These are phyloP conservation scores for Westerdykella ornata DNA, from an alignment of 2,329 filamentous ascomycete genomes.

Conservation along the genomic window DNA sequence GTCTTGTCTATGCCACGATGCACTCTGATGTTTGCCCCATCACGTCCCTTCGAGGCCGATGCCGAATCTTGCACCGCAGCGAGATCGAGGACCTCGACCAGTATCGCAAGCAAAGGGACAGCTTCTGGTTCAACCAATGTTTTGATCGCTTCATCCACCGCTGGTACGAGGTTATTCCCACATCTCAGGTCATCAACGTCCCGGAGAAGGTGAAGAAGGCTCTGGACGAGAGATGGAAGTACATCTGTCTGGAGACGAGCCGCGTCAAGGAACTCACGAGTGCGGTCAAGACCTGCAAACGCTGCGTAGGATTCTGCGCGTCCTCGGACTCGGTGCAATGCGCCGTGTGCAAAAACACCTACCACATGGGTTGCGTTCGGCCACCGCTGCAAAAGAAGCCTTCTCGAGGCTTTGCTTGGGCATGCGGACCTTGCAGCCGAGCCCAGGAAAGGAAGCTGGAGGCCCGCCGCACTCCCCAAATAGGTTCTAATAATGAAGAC, in stretches of 20 bases:
- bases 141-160: constrained; percentile 98
- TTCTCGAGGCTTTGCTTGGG: constrained; percentile 95
- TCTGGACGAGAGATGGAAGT: constrained; percentile 93
- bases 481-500: constrained; percentile 50
- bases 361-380: constrained; percentile 97
- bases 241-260: constrained; percentile 86
- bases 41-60: constrained; percentile 87
- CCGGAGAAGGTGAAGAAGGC: constrained; percentile 92
- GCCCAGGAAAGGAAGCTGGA: constrained; percentile 92
- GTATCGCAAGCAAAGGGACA: constrained; percentile 77
- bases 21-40: constrained; percentile 94
- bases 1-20: constrained; percentile 93
- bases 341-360: constrained; percentile 88
- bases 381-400: constrained; percentile 92
- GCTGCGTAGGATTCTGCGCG: constrained; percentile 84
- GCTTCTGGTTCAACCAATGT: constrained; percentile 95
- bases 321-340: constrained; percentile 96
- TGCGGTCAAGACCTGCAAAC: constrained; percentile 92
- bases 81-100: constrained; percentile 78
- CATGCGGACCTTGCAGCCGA: constrained; percentile 89
- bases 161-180: constrained; percentile 94
- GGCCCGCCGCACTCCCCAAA: constrained; percentile 74
- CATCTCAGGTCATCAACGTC: constrained; percentile 88
- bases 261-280: constrained; percentile 93
- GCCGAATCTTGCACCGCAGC: constrained; percentile 78